phyloP scores from a whole-genome alignment of 257 asterid genomes.

The Nicotiana sylvestris region DNA sequence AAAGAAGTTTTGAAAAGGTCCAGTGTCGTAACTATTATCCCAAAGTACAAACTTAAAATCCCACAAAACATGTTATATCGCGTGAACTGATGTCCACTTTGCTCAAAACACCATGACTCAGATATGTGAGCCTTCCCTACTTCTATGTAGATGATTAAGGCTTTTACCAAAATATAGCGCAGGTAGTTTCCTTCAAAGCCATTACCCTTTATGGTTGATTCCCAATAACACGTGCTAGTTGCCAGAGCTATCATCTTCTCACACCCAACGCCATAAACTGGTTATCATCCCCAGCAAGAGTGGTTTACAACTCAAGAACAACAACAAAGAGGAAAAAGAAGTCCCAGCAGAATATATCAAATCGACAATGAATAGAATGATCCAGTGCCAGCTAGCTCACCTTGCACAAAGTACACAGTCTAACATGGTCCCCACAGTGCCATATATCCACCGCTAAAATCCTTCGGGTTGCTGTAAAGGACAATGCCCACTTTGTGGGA shows the following conservation, averaged over 20 bases:
- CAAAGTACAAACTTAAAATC: not conserved
- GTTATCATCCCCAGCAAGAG: not conserved
- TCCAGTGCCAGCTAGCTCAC: constrained; percentile 17
- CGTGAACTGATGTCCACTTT: not conserved
- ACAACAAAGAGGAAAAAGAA: not conserved
- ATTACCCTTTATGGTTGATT: not conserved
- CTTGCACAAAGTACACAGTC: constrained; percentile 16
- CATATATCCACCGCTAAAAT: not conserved
- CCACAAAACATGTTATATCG: not conserved
- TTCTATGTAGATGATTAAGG: not conserved
- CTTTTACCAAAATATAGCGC: not conserved
- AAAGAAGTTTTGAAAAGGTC: not conserved
- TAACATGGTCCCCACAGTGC: constrained; percentile 6
- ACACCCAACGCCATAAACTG: not conserved
- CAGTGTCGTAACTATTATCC: not conserved
- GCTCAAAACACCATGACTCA: not conserved
- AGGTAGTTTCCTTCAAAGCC: not conserved
- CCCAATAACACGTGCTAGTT: not conserved
- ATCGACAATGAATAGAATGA: not conserved
- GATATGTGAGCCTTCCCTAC: not conserved
- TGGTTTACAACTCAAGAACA: not conserved
- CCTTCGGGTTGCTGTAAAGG: constrained; percentile 12
- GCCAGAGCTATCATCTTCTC: not conserved
- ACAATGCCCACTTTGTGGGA: constrained; percentile 9
- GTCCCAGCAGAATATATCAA: not conserved